phyloP scores from a whole-genome alignment of 2,329 filamentous ascomycete species.

The Stagonosporopsis chrysanthemi region DNA sequence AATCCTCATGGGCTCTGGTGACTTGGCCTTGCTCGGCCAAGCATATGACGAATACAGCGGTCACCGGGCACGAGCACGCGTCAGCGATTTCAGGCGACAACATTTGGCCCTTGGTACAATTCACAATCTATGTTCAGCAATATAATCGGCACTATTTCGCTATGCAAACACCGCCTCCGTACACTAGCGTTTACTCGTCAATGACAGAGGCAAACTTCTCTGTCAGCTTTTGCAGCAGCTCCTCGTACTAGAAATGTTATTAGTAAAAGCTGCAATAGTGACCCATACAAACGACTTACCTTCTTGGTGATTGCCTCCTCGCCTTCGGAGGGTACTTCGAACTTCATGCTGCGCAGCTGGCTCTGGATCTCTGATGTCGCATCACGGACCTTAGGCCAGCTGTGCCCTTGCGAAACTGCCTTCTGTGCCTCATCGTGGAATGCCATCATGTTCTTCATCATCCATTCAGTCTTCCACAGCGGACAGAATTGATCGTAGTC shows the following conservation, averaged over 20 bases:
- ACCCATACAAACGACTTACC: conserved; percentile 58
- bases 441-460: conserved; percentile 99
- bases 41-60: conserved; percentile 30
- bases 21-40: neutral
- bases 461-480: conserved; percentile 99
- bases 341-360: conserved; percentile 91
- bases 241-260: conserved; percentile 76
- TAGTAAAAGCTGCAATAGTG: conserved; percentile 39
- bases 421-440: conserved; percentile 99
- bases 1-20: neutral
- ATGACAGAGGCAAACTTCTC: conserved; percentile 97
- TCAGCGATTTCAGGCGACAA: conserved; percentile 46
- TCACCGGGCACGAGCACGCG: conserved; percentile 41
- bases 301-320: conserved; percentile 84
- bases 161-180: conserved; percentile 33
- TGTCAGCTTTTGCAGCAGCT: conserved; percentile 86
- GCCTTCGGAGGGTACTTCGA: conserved; percentile 88
- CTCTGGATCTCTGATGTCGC: conserved; percentile 86
- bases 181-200: conserved; percentile 74
- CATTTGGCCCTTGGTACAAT: conserved; percentile 36
- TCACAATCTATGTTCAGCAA: conserved; percentile 37
- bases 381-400: conserved; percentile 92
- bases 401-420: conserved; percentile 87
- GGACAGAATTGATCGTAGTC: conserved; percentile 99
- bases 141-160: conserved; percentile 36